A percentile compares a stretch with the other conserved stretches of the same genome.
Conservation (phyloP, 1,139 yeast species). For the Meyerozyma smithsonii region DNA sequence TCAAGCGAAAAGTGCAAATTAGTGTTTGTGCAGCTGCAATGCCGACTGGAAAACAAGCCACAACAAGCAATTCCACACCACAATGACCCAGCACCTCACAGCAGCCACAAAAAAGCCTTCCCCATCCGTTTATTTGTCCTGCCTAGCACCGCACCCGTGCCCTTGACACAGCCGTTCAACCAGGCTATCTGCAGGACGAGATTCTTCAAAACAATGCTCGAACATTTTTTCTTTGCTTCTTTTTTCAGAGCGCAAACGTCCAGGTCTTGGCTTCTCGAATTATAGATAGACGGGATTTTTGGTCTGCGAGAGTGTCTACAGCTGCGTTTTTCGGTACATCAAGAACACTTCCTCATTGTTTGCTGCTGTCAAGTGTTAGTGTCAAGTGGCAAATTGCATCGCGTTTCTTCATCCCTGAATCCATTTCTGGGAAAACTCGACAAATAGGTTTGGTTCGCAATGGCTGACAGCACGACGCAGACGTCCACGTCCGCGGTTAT, state of each 20-base stretch:
- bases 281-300: background rate
- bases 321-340: background rate
- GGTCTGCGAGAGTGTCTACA: no score
- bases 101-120: background rate
- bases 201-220: background rate
- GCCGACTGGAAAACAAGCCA: no score
- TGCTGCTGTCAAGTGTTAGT: background rate
- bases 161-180: background rate
- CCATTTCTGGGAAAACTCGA: background rate
- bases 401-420: background rate
- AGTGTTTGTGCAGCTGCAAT: no score
- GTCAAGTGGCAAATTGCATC: background rate
- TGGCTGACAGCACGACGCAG: conserved; percentile 10
- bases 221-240: background rate
- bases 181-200: background rate
- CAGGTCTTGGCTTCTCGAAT: background rate
- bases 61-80: background rate
- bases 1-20: background rate
- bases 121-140: background rate
- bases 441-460: background rate
- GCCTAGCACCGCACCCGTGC: background rate
- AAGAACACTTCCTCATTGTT: background rate
- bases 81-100: background rate
- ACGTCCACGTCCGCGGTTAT: conserved; percentile 65
- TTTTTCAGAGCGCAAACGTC: background rate